These are phyloP conservation scores for Blumeriella jaapii DNA, from an alignment of 2,329 filamentous ascomycete genomes.

Conservation along the genomic window DNA sequence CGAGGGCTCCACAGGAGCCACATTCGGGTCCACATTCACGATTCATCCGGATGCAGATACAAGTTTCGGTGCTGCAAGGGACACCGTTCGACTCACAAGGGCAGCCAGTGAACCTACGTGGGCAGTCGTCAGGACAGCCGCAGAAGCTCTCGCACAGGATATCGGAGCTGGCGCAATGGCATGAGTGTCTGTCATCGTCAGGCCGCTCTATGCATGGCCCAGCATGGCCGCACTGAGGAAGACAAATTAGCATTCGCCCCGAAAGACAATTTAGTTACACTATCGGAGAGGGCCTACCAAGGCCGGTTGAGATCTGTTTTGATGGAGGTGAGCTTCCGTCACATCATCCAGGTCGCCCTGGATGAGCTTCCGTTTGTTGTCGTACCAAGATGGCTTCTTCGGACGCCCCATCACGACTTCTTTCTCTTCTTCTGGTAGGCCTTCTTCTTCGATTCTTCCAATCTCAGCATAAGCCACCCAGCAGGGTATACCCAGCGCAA, in stretches of 20 bases:
- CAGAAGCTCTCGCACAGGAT: conserved; percentile 67
- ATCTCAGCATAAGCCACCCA: conserved; percentile 19
- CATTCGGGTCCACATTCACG: conserved; percentile 76
- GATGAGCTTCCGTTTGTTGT: conserved; percentile 19
- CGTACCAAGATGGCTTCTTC: conserved; percentile 22
- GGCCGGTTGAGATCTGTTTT: conserved; percentile 34
- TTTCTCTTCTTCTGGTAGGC: conserved; percentile 1
- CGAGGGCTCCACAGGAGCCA: conserved; percentile 53
- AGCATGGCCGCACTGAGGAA: conserved; percentile 51
- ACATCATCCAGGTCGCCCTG: conserved; percentile 16
- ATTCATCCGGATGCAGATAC: conserved; percentile 60
- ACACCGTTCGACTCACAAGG: conserved; percentile 50
- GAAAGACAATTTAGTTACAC: conserved; percentile 24
- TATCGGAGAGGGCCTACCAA: conserved; percentile 40
- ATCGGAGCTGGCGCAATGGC: conserved; percentile 48
- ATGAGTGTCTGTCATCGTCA: conserved; percentile 32
- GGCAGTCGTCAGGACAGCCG: conserved; percentile 48
- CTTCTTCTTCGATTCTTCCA: conserved; percentile 3
- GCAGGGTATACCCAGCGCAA: conserved; percentile 19
- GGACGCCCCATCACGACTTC: background rate
- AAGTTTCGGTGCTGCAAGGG: conserved; percentile 47
- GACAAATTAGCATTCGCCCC: conserved; percentile 33
- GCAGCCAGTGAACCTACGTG: conserved; percentile 55
- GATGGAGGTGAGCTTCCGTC: conserved; percentile 19
- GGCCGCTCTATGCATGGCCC: conserved; percentile 44